Evolutionary conservation across 805 yeast genomes (phyloP), one percentile per base, ranked within the genome.

Genomic region (Candida alai): DNA sequence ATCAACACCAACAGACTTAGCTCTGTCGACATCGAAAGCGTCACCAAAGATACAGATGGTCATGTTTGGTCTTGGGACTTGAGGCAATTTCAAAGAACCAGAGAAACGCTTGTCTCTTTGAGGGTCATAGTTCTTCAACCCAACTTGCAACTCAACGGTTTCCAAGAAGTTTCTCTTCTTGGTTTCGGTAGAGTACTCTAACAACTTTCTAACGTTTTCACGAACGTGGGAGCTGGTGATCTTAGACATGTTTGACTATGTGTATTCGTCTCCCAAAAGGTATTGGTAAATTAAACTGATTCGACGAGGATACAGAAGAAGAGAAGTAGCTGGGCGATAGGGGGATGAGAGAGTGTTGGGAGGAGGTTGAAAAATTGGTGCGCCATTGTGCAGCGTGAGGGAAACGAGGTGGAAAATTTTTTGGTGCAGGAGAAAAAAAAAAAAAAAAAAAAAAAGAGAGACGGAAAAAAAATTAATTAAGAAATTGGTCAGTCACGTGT

Each of bases 41-140:
- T 93, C 98, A 84, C 98, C 99, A 63, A 93, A 93, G 70, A 93
- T 88, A 78, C 98, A 93, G 78, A 93, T 74, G 74, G 97, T 85
- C 97, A 93, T 87, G 96, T 93, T 93, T 77, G 99, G 99, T 82
- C 99, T 94, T 78, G 98, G 98, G 55, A 94, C 96, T 67, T 80
- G 82, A 67, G 99, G 99, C 61, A 93, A 80, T 77, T 82, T 93
- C 76, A 93, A 82, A 67, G 97, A 66, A 78, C 99, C 99, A 70
- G 97, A 90, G 97, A 93, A 93, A 88, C 99, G 97, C 89, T 93
- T 93, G 77, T 93, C 99, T 86, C 98, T 89, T 80, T 93, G 98
- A 68, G 99, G 97, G 73, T 93, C 99, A 76, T 93, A 93, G 95
- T 93, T 93, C 89, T 93, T 93, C 62, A 93, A 82, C 74, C 98